Percentiles rank a stretch among this genome's conserved stretches.
Evolutionary conservation across 2,329 filamentous ascomycete genomes (phyloP).

Genomic region (Alternaria novae-zelandiae): DNA sequence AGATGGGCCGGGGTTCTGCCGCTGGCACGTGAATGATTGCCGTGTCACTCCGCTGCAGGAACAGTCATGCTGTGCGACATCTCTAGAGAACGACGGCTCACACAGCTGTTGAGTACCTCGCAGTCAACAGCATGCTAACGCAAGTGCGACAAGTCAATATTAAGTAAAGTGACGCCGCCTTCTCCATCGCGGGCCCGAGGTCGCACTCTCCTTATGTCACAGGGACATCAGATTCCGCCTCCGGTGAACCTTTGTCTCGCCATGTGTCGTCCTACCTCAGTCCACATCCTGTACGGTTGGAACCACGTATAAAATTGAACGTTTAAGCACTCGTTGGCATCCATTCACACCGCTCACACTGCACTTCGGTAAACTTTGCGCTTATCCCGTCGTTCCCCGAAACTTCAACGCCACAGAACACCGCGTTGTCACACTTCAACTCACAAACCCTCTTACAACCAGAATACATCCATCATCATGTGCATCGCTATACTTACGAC

Average conservation of each 20-base stretch:
- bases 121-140: not conserved
- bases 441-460: not conserved
- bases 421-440: not conserved
- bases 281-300: slow-evolving; percentile 29
- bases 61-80: slow-evolving; percentile 9
- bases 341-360: slow-evolving; percentile 36
- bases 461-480: slow-evolving; percentile 33
- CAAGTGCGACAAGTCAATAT: not conserved
- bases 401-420: slow-evolving; percentile 7
- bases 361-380: slow-evolving; percentile 10
- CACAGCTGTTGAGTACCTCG: not conserved
- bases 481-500: slow-evolving; percentile 59
- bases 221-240: slow-evolving; percentile 8
- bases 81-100: not conserved
- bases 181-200: not conserved
- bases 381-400: slow-evolving; percentile 20
- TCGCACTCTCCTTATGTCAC: slow-evolving; percentile 8
- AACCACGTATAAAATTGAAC: slow-evolving; percentile 41
- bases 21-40: slow-evolving; percentile 17
- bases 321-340: slow-evolving; percentile 22
- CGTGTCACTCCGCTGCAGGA: slow-evolving; percentile 15
- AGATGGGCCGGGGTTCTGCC: slow-evolving; percentile 3
- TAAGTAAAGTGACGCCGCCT: not conserved
- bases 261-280: slow-evolving; percentile 40
- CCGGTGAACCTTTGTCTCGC: slow-evolving; percentile 10